A percentile compares a stretch with the other conserved stretches of the same genome.
Evolutionary conservation across 495 filamentous ascomycete genomes (phyloP).

Genomic region (Hypomontagnella monticulosa): DNA sequence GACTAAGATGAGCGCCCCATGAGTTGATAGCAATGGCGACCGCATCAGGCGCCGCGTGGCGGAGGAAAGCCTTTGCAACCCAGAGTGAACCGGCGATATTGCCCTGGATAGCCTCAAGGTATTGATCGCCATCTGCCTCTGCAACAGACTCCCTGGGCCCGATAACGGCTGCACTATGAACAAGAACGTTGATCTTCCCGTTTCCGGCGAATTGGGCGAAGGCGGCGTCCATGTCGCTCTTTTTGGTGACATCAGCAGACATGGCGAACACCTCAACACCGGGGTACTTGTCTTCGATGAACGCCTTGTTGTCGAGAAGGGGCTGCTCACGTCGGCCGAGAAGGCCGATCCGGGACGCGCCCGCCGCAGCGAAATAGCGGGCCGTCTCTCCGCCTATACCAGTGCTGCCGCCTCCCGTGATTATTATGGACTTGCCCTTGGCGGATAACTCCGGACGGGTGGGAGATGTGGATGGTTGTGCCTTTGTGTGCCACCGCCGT

Average conservation of each 20-base stretch:
- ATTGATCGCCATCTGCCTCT: slow-evolving; percentile 46
- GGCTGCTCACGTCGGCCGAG: slow-evolving; percentile 45
- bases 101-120: slow-evolving; percentile 46
- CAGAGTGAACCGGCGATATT: slow-evolving; percentile 53
- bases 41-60: slow-evolving; percentile 47
- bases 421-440: slow-evolving; percentile 3
- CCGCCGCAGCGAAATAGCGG: slow-evolving; percentile 54
- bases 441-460: not conserved
- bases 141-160: slow-evolving; percentile 44
- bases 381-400: slow-evolving; percentile 58
- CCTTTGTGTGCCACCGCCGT: slow-evolving; percentile 1
- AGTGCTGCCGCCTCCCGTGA: slow-evolving; percentile 27
- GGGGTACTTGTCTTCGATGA: slow-evolving; percentile 36
- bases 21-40: slow-evolving; percentile 53
- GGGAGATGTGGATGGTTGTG: not conserved
- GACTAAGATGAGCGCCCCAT: slow-evolving; percentile 51
- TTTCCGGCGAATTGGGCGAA: slow-evolving; percentile 40
- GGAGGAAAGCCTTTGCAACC: slow-evolving; percentile 55
- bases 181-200: slow-evolving; percentile 47
- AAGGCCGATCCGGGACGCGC: slow-evolving; percentile 51
- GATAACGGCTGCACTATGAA: slow-evolving; percentile 46
- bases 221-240: slow-evolving; percentile 51
- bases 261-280: slow-evolving; percentile 17
- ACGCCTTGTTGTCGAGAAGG: slow-evolving; percentile 18
- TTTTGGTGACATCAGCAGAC: slow-evolving; percentile 54